phyloP scores from a whole-genome alignment of 129 eudicot species.

The Deinandra increscens region DNA sequence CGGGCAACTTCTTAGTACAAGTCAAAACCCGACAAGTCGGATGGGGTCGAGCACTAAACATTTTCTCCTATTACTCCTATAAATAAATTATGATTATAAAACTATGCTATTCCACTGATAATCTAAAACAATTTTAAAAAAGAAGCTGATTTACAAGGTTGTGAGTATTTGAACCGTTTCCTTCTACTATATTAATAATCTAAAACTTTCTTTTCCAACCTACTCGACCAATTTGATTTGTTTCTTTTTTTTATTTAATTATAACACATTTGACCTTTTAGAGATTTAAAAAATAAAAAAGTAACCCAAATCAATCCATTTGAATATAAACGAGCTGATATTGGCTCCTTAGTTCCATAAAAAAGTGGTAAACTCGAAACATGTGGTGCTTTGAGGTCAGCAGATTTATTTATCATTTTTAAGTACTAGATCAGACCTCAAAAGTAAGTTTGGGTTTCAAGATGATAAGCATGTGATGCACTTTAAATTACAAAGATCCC shows the following conservation, averaged over 20 bases:
- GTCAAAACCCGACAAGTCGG: background rate
- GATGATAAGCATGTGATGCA: slow-evolving; percentile 5
- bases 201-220: background rate
- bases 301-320: background rate
- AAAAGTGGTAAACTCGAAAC: background rate
- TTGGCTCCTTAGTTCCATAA: background rate
- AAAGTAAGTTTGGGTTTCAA: slow-evolving; percentile 5
- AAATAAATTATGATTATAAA: background rate
- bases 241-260: background rate
- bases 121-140: background rate
- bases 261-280: background rate
- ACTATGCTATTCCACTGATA: background rate
- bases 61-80: background rate
- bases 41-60: background rate
- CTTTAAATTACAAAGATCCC: background rate
- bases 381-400: slow-evolving; percentile 1
- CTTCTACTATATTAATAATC: background rate
- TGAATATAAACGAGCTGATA: background rate
- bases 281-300: background rate
- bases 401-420: background rate
- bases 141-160: background rate
- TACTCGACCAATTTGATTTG: background rate
- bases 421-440: slow-evolving; percentile 1
- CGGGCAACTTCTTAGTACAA: background rate
- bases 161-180: background rate